phyloP scores from a whole-genome alignment of 2,329 filamentous ascomycete species.

The Sarocladium brachiariae region DNA sequence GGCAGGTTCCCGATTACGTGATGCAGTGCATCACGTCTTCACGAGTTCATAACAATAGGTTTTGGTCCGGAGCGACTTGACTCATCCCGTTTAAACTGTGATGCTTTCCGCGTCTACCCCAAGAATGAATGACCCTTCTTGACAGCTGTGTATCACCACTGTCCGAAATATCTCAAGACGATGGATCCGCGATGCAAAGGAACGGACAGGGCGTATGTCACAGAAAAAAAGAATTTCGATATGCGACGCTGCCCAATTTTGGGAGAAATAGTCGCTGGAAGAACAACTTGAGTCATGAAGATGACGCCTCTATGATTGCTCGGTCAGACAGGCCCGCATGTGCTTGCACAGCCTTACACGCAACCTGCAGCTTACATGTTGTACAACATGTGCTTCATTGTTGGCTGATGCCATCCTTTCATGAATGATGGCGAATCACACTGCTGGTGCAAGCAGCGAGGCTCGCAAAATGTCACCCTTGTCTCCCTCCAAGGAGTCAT shows the following conservation, averaged over 20 bases:
- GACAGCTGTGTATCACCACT: too few species aligned
- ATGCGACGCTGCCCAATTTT: background rate
- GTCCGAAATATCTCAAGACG: too few species aligned
- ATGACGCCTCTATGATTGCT: background rate
- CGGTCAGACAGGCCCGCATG: conserved; percentile 7
- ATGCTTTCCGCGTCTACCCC: too few species aligned
- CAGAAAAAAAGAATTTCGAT: background rate
- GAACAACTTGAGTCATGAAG: conserved; percentile 6
- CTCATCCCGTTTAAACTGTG: too few species aligned
- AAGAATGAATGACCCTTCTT: too few species aligned
- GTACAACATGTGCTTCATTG: background rate
- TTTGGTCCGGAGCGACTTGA: too few species aligned
- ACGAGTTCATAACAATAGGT: too few species aligned
- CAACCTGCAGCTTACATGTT: conserved; percentile 4
- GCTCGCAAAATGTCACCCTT: conserved; percentile 1
- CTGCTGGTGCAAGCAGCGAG: background rate
- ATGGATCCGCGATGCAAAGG: background rate
- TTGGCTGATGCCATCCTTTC: background rate
- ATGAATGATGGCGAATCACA: background rate
- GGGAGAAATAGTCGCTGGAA: too few species aligned
- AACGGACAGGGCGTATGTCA: background rate
- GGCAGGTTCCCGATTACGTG: too few species aligned
- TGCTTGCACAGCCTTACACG: conserved; percentile 3
- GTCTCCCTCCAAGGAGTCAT: background rate
- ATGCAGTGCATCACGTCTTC: too few species aligned